Evolutionary conservation across 2,329 filamentous ascomycete species (phyloP).

Genomic region (Rugonectria rugulosa): DNA sequence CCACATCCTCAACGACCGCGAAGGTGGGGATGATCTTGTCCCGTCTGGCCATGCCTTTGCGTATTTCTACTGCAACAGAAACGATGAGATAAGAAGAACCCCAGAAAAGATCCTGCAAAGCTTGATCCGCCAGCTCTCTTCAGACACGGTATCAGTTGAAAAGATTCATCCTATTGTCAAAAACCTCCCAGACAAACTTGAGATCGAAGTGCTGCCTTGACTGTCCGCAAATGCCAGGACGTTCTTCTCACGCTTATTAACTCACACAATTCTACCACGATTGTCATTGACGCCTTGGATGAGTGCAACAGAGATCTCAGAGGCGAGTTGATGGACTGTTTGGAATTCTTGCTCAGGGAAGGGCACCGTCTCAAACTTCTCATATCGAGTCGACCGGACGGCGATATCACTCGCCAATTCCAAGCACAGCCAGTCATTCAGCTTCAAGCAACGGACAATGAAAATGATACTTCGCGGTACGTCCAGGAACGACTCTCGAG

Average conservation of each 20-base stretch:
- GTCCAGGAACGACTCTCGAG: not conserved
- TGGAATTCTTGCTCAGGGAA: not conserved
- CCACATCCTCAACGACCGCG: not conserved
- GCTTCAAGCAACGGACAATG: conserved; percentile 8
- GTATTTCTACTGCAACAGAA: conserved; percentile 20
- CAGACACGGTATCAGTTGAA: not conserved
- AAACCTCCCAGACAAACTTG: not conserved
- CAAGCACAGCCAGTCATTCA: conserved; percentile 1
- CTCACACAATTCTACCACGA: conserved; percentile 1
- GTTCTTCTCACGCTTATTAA: not conserved
- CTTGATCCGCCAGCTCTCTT: conserved; percentile 10
- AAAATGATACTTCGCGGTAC: not conserved
- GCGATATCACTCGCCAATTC: conserved; percentile 4
- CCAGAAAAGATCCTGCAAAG: not conserved
- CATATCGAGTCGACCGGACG: conserved; percentile 13
- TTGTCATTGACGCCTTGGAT: conserved; percentile 18
- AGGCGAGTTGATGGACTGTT: not conserved
- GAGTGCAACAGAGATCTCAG: conserved; percentile 7
- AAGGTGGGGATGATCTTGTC: too few relatives aligned
- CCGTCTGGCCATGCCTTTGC: conserved; percentile 14
- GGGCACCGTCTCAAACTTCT: not conserved
- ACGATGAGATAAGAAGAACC: not conserved
- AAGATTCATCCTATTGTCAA: conserved; percentile 1
- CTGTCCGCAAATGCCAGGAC: not conserved
- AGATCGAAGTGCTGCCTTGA: not conserved